These are phyloP conservation scores for Monilinia fructicola DNA, from an alignment of 2,329 filamentous ascomycete species.

Conservation along the genomic window DNA sequence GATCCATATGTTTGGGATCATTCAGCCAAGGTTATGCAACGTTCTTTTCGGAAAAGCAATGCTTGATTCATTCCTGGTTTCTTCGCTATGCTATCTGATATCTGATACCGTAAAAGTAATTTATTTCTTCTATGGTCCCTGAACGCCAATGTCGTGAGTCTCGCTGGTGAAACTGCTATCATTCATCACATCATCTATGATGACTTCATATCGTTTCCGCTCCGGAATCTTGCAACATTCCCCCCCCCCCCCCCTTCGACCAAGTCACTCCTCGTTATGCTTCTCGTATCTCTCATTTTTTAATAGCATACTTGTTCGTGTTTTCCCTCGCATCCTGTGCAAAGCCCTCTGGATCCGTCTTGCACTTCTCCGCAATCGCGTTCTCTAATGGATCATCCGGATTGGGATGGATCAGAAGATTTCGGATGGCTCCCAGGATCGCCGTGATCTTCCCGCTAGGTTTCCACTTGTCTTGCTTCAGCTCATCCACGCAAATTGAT, in stretches of 20 bases:
- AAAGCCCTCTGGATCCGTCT: conserved; percentile 60
- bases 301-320: conserved; percentile 63
- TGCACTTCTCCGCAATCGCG: conserved; percentile 67
- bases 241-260: not conserved
- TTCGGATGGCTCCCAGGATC: conserved; percentile 64
- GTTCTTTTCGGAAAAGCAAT: conserved; percentile 5
- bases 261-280: not conserved
- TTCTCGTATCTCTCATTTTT: conserved; percentile 10
- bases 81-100: not conserved
- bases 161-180: conserved; percentile 3
- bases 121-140: conserved; percentile 20
- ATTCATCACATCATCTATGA: not conserved
- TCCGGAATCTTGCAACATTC: not conserved
- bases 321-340: conserved; percentile 67
- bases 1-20: conserved; percentile 10
- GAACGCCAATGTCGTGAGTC: not conserved
- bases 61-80: not conserved
- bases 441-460: conserved; percentile 65
- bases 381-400: conserved; percentile 71
- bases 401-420: conserved; percentile 65
- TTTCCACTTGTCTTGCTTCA: conserved; percentile 72
- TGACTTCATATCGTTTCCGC: not conserved
- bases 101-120: conserved; percentile 9
- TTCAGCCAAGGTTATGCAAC: not conserved
- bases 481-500: conserved; percentile 71